A percentile compares a stretch with the other conserved stretches of the same genome.
phyloP scores from a whole-genome alignment of 208 protist species.

The Leishmania tarentolae region DNA sequence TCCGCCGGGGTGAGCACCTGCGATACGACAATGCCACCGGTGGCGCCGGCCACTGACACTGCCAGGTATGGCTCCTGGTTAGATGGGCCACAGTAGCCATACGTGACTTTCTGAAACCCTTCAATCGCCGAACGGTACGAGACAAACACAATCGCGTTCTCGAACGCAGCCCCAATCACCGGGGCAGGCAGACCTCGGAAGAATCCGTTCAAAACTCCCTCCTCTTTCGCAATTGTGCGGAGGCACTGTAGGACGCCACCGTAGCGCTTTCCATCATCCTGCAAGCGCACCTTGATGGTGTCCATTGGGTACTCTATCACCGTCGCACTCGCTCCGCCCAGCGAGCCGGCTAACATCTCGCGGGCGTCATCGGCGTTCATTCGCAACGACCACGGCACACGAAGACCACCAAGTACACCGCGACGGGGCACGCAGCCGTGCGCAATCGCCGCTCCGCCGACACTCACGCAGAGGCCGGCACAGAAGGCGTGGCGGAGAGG shows the following conservation, averaged over 20 bases:
- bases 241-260: conserved; percentile 69
- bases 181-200: conserved; percentile 89
- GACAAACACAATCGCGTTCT: conserved; percentile 86
- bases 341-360: conserved; percentile 76
- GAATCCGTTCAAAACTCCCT: conserved; percentile 87
- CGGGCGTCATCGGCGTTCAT: conserved; percentile 66
- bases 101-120: conserved; percentile 56
- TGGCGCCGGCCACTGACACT: conserved; percentile 61
- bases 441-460: not conserved
- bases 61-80: conserved; percentile 76
- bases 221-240: conserved; percentile 64
- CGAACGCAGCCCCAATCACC: conserved; percentile 77
- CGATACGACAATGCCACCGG: conserved; percentile 78
- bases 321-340: conserved; percentile 74
- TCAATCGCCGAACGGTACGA: conserved; percentile 67
- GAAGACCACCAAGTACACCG: not conserved
- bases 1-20: conserved; percentile 89
- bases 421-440: not conserved
- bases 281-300: conserved; percentile 93
- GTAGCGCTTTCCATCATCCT: conserved; percentile 79
- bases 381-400: not conserved
- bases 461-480: conserved; percentile 5
- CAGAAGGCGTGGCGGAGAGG: not conserved
- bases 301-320: conserved; percentile 93
- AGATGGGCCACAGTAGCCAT: conserved; percentile 35